A percentile compares a stretch with the other conserved stretches of the same genome.
These are phyloP conservation scores for Nakazawaea wyomingensis DNA, from an alignment of 805 yeast genomes.

Conservation along the genomic window DNA sequence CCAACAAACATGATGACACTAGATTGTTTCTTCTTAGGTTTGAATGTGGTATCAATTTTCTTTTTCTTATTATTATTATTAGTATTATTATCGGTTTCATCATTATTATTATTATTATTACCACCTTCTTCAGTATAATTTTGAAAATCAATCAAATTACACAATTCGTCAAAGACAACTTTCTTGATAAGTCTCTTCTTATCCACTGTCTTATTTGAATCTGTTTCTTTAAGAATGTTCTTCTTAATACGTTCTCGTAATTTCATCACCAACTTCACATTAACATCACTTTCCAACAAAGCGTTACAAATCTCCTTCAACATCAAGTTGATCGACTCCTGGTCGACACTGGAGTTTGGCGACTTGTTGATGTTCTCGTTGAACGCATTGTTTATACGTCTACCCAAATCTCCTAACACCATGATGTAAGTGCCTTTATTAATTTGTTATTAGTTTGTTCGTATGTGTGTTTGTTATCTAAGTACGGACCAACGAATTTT, in stretches of 20 bases:
- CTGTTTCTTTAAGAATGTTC: slow-evolving; percentile 45
- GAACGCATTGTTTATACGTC: slow-evolving; percentile 71
- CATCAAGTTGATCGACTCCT: slow-evolving; percentile 58
- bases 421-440: slow-evolving; percentile 42
- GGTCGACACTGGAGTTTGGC: slow-evolving; percentile 49
- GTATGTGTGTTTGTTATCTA: too few relatives aligned
- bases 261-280: slow-evolving; percentile 73
- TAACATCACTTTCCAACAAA: slow-evolving; percentile 89
- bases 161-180: slow-evolving; percentile 89
- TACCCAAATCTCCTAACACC: slow-evolving; percentile 79
- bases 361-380: slow-evolving; percentile 51
- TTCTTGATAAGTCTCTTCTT: slow-evolving; percentile 81
- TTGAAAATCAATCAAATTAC: slow-evolving; percentile 73
- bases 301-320: slow-evolving; percentile 89
- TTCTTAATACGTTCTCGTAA: slow-evolving; percentile 67
- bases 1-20: slow-evolving; percentile 97
- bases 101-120: slow-evolving; percentile 7
- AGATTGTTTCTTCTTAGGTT: slow-evolving; percentile 78
- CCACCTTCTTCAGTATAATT: slow-evolving; percentile 32
- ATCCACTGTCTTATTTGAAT: slow-evolving; percentile 52
- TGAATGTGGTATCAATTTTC: slow-evolving; percentile 40
- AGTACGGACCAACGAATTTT: too few relatives aligned
- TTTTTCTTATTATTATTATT: slow-evolving; percentile 16
- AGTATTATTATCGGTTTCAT: slow-evolving; percentile 4
- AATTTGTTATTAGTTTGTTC: too few relatives aligned